Conservation (phyloP, 345 rosid species). For the Murraya paniculata region DNA sequence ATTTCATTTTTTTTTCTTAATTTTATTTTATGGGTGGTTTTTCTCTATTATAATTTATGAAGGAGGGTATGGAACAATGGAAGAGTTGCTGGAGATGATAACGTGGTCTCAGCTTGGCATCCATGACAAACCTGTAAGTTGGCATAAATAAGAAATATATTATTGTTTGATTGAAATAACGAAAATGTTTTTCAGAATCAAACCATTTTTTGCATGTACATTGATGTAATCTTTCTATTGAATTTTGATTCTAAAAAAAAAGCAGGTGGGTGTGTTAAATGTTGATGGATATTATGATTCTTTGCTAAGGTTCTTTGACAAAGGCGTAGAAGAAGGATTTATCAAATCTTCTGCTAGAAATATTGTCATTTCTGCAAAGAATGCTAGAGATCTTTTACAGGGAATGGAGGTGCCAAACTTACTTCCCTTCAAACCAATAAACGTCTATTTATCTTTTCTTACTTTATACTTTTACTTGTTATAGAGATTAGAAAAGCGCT, state of each 20-base stretch:
- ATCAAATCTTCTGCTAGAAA: conserved; percentile 38
- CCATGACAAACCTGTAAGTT: conserved; percentile 54
- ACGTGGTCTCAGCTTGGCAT: conserved; percentile 67
- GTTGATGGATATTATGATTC: conserved; percentile 54
- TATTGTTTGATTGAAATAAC: too few species aligned
- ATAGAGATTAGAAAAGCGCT: too few species aligned
- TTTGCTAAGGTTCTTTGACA: conserved; percentile 53
- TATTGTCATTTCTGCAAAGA: conserved; percentile 46
- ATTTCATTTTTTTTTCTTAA: not conserved
- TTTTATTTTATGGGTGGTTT: not conserved
- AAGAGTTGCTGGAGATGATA: conserved; percentile 61
- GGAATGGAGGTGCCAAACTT: conserved; percentile 43
- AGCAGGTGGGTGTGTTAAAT: conserved; percentile 55
- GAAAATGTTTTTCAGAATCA: not conserved
- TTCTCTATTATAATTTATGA: not conserved
- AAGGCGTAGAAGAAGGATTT: conserved; percentile 60
- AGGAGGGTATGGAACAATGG: conserved; percentile 69
- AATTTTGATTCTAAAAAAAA: not conserved
- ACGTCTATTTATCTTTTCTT: too few species aligned
- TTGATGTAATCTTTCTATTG: not conserved
- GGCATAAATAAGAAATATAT: too few species aligned
- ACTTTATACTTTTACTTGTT: too few species aligned
- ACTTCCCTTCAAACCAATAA: too few species aligned
- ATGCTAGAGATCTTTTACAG: conserved; percentile 31
- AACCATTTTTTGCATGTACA: not conserved